phyloP scores from a whole-genome alignment of 208 protist genomes.

The Trypanosomatidae sp. region DNA sequence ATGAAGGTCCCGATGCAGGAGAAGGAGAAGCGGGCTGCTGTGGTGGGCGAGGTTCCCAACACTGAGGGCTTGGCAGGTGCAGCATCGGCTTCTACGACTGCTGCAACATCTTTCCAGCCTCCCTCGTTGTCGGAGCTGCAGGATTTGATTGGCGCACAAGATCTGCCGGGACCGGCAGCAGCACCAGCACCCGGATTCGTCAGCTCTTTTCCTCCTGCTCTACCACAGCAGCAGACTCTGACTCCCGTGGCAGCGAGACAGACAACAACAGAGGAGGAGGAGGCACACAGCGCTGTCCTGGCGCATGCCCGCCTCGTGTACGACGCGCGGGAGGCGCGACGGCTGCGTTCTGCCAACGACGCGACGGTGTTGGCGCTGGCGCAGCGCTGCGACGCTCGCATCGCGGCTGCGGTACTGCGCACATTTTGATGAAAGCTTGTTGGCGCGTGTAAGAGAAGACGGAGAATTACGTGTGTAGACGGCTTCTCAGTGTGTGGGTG shows the following conservation, averaged over 20 bases:
- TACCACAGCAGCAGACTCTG: too few species aligned
- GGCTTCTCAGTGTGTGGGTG: too few species aligned
- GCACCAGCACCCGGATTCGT: too few species aligned
- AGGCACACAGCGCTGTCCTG: conserved; percentile 15
- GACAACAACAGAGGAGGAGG: background rate
- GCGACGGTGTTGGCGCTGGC: conserved; percentile 37
- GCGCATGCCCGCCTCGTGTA: conserved; percentile 24
- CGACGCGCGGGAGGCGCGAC: conserved; percentile 34
- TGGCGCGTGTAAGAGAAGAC: too few species aligned
- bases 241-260: too few species aligned
- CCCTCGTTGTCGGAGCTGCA: background rate
- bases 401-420: too few species aligned
- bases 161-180: background rate
- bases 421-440: too few species aligned
- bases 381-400: conserved; percentile 38
- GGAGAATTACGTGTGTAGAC: too few species aligned
- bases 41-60: too few species aligned
- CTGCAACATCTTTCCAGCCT: background rate
- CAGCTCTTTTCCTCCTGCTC: too few species aligned
- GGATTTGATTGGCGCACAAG: background rate
- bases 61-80: background rate
- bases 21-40: conserved; percentile 4
- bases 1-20: conserved; percentile 20
- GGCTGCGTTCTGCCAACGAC: conserved; percentile 21
- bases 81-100: background rate